Percentiles rank a stretch among this genome's conserved stretches.
phyloP scores from a whole-genome alignment of 768 basidiomycete species.

The Mycena galericulata region DNA sequence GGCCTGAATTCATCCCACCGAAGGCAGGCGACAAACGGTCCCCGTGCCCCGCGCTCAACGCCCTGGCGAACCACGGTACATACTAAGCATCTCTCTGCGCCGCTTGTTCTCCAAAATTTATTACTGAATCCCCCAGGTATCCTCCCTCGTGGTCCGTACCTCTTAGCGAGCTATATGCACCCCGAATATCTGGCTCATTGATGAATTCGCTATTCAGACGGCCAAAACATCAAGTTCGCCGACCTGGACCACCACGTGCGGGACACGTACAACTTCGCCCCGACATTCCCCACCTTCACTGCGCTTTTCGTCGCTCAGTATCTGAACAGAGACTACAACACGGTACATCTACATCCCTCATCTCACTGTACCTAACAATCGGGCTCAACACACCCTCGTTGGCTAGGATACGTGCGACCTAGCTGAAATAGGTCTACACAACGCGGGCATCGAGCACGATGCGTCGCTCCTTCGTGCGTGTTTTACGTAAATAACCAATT shows the following conservation, averaged over 20 bases:
- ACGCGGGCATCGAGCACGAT: too few relatives aligned
- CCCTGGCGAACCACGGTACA: too few relatives aligned
- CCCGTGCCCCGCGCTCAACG: neutral
- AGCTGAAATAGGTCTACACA: constrained; percentile 74
- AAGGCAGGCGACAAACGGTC: constrained; percentile 71
- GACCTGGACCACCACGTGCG: constrained; percentile 58
- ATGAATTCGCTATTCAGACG: constrained; percentile 51
- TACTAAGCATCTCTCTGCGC: too few relatives aligned
- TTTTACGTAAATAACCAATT: neutral
- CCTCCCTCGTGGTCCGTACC: neutral
- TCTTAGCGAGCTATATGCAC: neutral
- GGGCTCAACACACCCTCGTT: neutral
- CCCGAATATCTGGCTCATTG: neutral
- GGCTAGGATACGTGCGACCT: constrained; percentile 70
- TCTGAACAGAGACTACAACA: too few relatives aligned
- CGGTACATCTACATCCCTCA: too few relatives aligned
- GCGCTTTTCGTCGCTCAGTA: too few relatives aligned
- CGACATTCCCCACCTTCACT: too few relatives aligned
- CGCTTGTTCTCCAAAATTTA: too few relatives aligned
- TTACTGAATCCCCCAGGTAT: neutral
- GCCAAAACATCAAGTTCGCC: constrained; percentile 75
- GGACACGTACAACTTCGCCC: constrained; percentile 75
- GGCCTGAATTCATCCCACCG: constrained; percentile 76
- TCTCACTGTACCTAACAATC: constrained; percentile 66
- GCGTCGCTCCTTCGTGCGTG: too few relatives aligned